Percentiles rank a stretch among this genome's conserved stretches.
phyloP scores from a whole-genome alignment of 2,329 filamentous ascomycete species.

The Arthrobotrys megalospora region DNA sequence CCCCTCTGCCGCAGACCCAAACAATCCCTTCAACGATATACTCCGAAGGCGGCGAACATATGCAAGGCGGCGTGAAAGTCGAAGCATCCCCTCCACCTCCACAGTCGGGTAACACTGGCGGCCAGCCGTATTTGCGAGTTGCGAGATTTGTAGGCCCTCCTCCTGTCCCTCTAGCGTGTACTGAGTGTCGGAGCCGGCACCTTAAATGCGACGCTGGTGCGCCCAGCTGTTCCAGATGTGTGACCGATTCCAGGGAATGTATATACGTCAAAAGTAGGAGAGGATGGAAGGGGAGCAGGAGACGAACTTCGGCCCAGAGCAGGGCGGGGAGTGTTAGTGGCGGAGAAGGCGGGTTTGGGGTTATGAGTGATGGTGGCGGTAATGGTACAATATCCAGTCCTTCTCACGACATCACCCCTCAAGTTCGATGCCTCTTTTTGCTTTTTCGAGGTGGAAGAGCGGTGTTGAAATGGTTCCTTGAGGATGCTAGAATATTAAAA shows the following conservation, averaged over 20 bases:
- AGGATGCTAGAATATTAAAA: slow-evolving; percentile 1
- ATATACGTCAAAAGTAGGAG: slow-evolving; percentile 72
- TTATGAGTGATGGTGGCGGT: slow-evolving; percentile 59
- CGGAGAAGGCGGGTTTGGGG: slow-evolving; percentile 57
- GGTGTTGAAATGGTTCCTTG: slow-evolving; percentile 24
- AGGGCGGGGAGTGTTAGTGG: slow-evolving; percentile 52
- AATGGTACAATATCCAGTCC: slow-evolving; percentile 59
- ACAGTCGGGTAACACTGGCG: slow-evolving; percentile 18
- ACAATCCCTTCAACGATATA: slow-evolving; percentile 59
- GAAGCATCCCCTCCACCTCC: slow-evolving; percentile 56
- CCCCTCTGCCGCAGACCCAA: slow-evolving; percentile 40
- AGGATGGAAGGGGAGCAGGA: slow-evolving; percentile 69
- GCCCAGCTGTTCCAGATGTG: slow-evolving; percentile 70
- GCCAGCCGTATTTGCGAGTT: slow-evolving; percentile 63
- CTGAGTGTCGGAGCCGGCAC: slow-evolving; percentile 71
- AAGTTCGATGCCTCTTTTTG: slow-evolving; percentile 50
- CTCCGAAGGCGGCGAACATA: slow-evolving; percentile 57
- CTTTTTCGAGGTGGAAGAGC: slow-evolving; percentile 35
- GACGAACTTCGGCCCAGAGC: slow-evolving; percentile 61
- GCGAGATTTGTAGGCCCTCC: slow-evolving; percentile 64
- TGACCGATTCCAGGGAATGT: slow-evolving; percentile 69
- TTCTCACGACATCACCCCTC: slow-evolving; percentile 49
- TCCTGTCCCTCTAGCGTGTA: slow-evolving; percentile 69
- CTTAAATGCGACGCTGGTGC: slow-evolving; percentile 72
- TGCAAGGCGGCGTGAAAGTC: slow-evolving; percentile 59